Percentiles rank a stretch among this genome's conserved stretches.
Evolutionary conservation across 345 rosid species (phyloP).

Genomic region (Dipteronia sinensis): DNA sequence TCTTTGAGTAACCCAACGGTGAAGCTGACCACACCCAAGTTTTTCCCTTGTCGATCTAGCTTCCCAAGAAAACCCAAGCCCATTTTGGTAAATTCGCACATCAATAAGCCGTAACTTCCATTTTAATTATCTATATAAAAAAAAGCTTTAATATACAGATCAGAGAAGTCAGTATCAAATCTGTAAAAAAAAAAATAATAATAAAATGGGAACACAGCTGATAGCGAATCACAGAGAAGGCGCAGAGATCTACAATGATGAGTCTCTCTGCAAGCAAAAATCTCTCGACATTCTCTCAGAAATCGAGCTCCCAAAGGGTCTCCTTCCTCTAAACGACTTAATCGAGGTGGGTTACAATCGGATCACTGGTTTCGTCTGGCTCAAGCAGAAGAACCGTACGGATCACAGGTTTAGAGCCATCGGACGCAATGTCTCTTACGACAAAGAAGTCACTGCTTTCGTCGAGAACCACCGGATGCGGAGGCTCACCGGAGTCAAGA

Average conservation of each 20-base stretch:
- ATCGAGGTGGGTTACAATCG: slow-evolving; percentile 55
- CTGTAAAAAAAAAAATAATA: too few relatives aligned
- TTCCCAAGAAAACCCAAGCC: too few relatives aligned
- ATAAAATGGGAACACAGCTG: slow-evolving; percentile 36
- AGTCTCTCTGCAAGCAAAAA: slow-evolving; percentile 50
- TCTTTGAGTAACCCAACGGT: too few relatives aligned
- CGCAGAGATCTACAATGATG: slow-evolving; percentile 55
- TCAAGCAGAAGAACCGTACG: slow-evolving; percentile 47
- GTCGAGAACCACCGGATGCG: slow-evolving; percentile 56
- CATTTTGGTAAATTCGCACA: too few relatives aligned
- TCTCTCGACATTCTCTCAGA: slow-evolving; percentile 40
- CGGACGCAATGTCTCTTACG: slow-evolving; percentile 49
- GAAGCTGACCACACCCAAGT: too few relatives aligned
- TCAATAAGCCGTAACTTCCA: too few relatives aligned
- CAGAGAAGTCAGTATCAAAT: too few relatives aligned
- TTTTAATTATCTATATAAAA: too few relatives aligned
- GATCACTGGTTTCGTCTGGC: slow-evolving; percentile 61
- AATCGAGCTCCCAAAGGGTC: slow-evolving; percentile 53
- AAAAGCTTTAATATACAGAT: too few relatives aligned
- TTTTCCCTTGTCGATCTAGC: too few relatives aligned
- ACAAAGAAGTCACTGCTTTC: slow-evolving; percentile 50
- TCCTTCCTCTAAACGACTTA: slow-evolving; percentile 56
- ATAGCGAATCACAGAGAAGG: slow-evolving; percentile 38
- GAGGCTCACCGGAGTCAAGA: slow-evolving; percentile 48
- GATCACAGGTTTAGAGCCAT: slow-evolving; percentile 45